phyloP scores from a whole-genome alignment of 495 filamentous ascomycete species.

The Hypomontagnella submonticulosa region DNA sequence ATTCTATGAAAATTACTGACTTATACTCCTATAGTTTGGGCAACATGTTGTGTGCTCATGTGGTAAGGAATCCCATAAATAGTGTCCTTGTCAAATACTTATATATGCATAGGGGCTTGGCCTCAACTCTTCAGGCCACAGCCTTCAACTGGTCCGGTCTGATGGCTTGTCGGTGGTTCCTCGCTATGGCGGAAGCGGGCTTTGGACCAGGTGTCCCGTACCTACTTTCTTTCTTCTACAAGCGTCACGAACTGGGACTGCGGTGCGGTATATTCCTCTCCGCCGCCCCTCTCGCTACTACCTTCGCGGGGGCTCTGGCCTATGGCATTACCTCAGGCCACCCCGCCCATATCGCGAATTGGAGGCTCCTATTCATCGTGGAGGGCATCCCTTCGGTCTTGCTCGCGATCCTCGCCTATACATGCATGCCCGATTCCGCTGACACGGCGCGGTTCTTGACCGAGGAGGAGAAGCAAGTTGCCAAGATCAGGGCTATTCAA shows the following conservation, averaged over 20 bases:
- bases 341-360: slow-evolving; percentile 70
- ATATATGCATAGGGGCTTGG: slow-evolving; percentile 60
- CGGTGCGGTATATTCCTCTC: slow-evolving; percentile 80
- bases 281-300: slow-evolving; percentile 82
- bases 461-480: slow-evolving; percentile 75
- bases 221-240: slow-evolving; percentile 85
- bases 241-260: slow-evolving; percentile 78
- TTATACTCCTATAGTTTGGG: slow-evolving; percentile 39
- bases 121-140: slow-evolving; percentile 69
- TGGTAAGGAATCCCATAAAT: slow-evolving; percentile 47
- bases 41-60: slow-evolving; percentile 23
- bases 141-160: slow-evolving; percentile 70
- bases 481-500: slow-evolving; percentile 68
- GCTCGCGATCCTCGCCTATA: slow-evolving; percentile 73
- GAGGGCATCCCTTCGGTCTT: slow-evolving; percentile 80
- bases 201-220: slow-evolving; percentile 80
- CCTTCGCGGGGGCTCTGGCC: slow-evolving; percentile 84
- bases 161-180: slow-evolving; percentile 74
- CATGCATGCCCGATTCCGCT: slow-evolving; percentile 77
- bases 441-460: slow-evolving; percentile 75
- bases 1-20: slow-evolving; percentile 1
- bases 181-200: slow-evolving; percentile 74
- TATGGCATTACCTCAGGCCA: slow-evolving; percentile 83
- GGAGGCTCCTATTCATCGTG: slow-evolving; percentile 84
- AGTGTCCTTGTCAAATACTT: slow-evolving; percentile 12